Evolutionary conservation across 768 basidiomycete species (phyloP), one percentile per base, ranked within the genome.

Genomic region (Lactifluus rugatus): DNA sequence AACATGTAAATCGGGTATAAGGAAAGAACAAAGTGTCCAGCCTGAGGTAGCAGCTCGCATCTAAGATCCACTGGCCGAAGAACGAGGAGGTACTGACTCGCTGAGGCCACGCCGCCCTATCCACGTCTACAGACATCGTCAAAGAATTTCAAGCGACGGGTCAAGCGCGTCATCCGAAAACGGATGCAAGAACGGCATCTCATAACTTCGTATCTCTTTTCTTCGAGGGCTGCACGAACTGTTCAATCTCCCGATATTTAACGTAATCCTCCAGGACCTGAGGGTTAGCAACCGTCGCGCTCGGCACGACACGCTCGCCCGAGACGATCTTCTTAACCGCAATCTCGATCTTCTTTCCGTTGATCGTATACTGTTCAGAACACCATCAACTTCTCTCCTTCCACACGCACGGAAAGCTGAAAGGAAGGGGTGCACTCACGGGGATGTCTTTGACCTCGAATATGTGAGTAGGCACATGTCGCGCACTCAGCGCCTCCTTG

Each of bases 281-380:
- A 0, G 85, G 85, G 65, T 87, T 87, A 7, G 84, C 83, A 19
- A 88, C 84, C 2, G 85, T 87, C 19, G 85, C 85, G 60, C 85
- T 88, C 3, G 85, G 84, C 63, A 80, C 75, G 44, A 86, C 61
- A 57, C 79, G 74, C 11, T 74, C 73, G 1, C 85, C 85, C n/a
- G 84, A 87, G 42, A 87, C 76, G 56, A 88, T 84, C 65, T 87
- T 84, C 68, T 87, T 88, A 50, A 87, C 82, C 2, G 83, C 85
- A 28, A 88, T 86, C 70, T 87, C 87, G 44, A 87, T 85, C 66
- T 87, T 87, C 75, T 87, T 89, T 10, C 81, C 81, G 49, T 87
- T 87, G 9, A 86, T 81, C 0, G 85, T 88, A 62, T 87, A 86
- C 87, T 87, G 28, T 14, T 16, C n/a, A 44, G 21, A 44, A 13